Evolutionary conservation across 2,329 filamentous ascomycete genomes (phyloP).

Genomic region (Lasiodiplodia gonubiensis): DNA sequence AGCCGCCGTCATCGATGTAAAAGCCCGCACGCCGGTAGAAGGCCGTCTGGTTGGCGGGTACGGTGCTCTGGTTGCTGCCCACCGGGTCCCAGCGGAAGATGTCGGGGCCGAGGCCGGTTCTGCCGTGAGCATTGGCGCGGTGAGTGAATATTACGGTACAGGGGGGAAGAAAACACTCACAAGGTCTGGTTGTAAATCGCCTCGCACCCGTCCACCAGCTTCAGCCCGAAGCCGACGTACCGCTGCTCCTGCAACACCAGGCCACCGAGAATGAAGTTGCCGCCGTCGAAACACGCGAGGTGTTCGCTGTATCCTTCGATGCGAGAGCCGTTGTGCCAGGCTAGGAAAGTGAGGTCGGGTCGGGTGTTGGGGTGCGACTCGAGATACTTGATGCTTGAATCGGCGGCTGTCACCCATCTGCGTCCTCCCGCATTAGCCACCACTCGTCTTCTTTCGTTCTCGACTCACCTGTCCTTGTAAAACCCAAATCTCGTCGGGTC

Average conservation of each 20-base stretch:
- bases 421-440: constrained; percentile 45
- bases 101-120: constrained; percentile 71
- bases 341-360: constrained; percentile 75
- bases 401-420: constrained; percentile 73
- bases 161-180: neutral
- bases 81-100: constrained; percentile 48
- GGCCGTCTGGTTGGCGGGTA: constrained; percentile 37
- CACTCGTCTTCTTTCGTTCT: constrained; percentile 33
- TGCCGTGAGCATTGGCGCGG: neutral
- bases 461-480: constrained; percentile 66
- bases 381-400: constrained; percentile 75
- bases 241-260: constrained; percentile 68
- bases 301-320: constrained; percentile 51
- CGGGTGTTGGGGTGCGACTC: constrained; percentile 70
- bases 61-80: constrained; percentile 20
- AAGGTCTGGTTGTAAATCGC: constrained; percentile 70
- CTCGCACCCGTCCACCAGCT: constrained; percentile 74
- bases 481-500: constrained; percentile 66
- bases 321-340: constrained; percentile 58
- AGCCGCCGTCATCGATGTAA: constrained; percentile 67
- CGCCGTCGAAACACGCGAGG: constrained; percentile 81
- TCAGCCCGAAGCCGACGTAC: constrained; percentile 76
- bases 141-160: too few species aligned
- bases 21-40: constrained; percentile 75
- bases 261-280: constrained; percentile 83